Conservation (phyloP, 208 protist species). For the Crithidia bombi region DNA sequence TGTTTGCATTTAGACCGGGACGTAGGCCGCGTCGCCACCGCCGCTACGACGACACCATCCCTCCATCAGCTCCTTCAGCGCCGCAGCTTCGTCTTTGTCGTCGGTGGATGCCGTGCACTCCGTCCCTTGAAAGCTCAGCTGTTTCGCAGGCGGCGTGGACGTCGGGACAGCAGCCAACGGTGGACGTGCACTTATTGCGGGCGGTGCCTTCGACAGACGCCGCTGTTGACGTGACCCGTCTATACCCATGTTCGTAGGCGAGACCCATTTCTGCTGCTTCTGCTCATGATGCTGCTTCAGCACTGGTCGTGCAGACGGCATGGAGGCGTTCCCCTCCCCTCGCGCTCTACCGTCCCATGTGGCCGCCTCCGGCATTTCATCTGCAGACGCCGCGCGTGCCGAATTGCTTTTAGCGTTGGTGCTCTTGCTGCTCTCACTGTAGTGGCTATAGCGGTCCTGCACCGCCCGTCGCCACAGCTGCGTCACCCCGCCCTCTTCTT, state of each 20-base stretch:
- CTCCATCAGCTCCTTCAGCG: slow-evolving; percentile 4
- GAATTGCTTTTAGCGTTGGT: background rate
- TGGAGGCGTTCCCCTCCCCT: too few relatives aligned
- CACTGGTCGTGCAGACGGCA: too few relatives aligned
- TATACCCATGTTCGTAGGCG: too few relatives aligned
- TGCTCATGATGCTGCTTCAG: too few relatives aligned
- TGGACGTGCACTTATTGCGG: background rate
- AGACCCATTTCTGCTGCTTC: too few relatives aligned
- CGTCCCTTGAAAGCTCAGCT: too few relatives aligned
- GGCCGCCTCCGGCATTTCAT: background rate
- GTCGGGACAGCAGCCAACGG: background rate
- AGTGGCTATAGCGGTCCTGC: slow-evolving; percentile 3
- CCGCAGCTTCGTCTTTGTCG: slow-evolving; percentile 1
- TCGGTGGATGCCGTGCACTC: too few relatives aligned
- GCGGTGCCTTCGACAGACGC: background rate
- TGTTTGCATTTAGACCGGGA: background rate
- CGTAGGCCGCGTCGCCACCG: background rate
- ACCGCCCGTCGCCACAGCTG: slow-evolving; percentile 57
- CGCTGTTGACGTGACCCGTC: background rate
- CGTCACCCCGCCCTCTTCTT: slow-evolving; percentile 58
- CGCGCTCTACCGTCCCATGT: background rate
- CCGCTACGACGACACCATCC: slow-evolving; percentile 1
- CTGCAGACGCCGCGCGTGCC: background rate
- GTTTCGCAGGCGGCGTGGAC: too few relatives aligned
- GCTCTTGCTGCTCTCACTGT: background rate